phyloP scores from a whole-genome alignment of 2,329 filamentous ascomycete genomes.

The Dactylellina leptospora region DNA sequence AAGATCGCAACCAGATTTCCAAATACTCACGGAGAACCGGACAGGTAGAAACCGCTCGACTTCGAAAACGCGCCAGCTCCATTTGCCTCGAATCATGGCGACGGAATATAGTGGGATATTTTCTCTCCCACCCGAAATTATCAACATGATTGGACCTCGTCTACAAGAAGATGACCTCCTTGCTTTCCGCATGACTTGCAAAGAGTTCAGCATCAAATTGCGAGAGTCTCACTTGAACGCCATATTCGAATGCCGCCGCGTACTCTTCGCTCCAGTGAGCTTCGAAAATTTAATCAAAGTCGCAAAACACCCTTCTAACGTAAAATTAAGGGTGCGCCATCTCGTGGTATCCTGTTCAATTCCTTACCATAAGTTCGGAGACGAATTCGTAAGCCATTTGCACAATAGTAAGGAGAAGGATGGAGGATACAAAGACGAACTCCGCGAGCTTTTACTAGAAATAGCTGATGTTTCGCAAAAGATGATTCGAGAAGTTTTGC shows the following conservation, averaged over 20 bases:
- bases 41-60: no score
- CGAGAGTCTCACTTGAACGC: slow-evolving; percentile 6
- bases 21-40: no score
- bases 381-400: background rate
- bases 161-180: slow-evolving; percentile 28
- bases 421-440: no score
- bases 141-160: background rate
- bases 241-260: slow-evolving; percentile 3
- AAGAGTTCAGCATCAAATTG: slow-evolving; percentile 3
- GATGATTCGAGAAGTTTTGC: background rate
- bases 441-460: background rate
- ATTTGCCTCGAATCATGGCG: no score
- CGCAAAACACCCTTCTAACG: slow-evolving; percentile 7
- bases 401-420: background rate
- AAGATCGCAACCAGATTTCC: no score
- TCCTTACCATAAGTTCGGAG: background rate
- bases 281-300: slow-evolving; percentile 18
- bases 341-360: background rate
- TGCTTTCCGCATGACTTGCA: slow-evolving; percentile 16
- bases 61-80: no score
- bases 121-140: background rate
- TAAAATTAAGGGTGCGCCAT: background rate
- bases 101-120: background rate
- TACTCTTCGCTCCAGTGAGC: background rate
- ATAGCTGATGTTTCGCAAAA: background rate